Evolutionary conservation across 208 protist species (phyloP), one percentile per base, ranked within the genome.

Genomic region (Acanthamoeba royreba): DNA sequence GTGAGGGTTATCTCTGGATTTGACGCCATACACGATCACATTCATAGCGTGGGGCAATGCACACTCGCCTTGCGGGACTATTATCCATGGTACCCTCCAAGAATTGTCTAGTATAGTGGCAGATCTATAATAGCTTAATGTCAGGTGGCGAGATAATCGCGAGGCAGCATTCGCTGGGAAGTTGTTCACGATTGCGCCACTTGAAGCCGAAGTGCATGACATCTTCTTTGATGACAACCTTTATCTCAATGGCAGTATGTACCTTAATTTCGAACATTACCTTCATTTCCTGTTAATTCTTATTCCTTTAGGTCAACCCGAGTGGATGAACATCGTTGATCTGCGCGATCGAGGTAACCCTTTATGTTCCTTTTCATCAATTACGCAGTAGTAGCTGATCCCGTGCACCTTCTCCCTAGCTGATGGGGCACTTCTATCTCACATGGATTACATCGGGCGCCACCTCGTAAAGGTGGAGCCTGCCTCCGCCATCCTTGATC

Each of bases 201-300:
- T 28, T 28, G 74, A 86, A 0, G 74, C 74, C 0, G n/a, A 4
- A 33, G 35, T 22, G 31, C 83, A 90, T 15, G 38, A 13, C 35
- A 66, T 90, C 46, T 90, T 90, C 47, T 90, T 63, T 69, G 83
- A 90, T 35, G 83, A 90, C 83, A 90, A 90, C 47, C 35, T 90
- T 35, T 35, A 66, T 33, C 43, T 90, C 31, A 42, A 55, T n/a
- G 53, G 83, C 33, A 86, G 43, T 42, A 17, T 28, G 42, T 4
- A 28, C 11, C 72, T 79, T n/a, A 11, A 17, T 43, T n/a, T 19
- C 66, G 22, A 15, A 79, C 66, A 45, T 19, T 43, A n/a, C n/a
- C n/a, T n/a, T n/a, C n/a, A n/a, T n/a, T n/a, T n/a, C n/a, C n/a
- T n/a, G n/a, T n/a, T n/a, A n/a, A n/a, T n/a, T n/a, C n/a, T n/a